Evolutionary conservation across 257 asterid species (phyloP).

Genomic region (Rauvolfia tetraphylla): DNA sequence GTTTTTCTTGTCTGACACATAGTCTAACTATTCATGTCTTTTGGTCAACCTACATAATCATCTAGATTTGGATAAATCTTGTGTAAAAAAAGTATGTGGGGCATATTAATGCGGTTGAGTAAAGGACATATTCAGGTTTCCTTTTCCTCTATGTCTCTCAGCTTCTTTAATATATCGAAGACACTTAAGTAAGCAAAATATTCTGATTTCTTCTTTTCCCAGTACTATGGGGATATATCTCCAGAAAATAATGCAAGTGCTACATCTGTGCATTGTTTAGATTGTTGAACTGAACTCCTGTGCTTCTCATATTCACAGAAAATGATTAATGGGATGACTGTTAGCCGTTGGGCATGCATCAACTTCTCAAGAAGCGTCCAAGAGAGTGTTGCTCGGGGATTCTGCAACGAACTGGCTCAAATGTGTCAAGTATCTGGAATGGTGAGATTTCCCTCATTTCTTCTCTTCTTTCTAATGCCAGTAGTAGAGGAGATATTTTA

Average conservation of each 20-base stretch:
- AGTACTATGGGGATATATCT: background rate
- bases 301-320: conserved; percentile 47
- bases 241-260: background rate
- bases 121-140: background rate
- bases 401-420: conserved; percentile 87
- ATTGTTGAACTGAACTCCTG: conserved; percentile 5
- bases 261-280: background rate
- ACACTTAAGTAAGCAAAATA: background rate
- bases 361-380: conserved; percentile 96
- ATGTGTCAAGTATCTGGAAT: conserved; percentile 99
- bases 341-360: conserved; percentile 94
- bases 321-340: conserved; percentile 98
- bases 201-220: background rate
- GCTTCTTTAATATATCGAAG: background rate
- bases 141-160: background rate
- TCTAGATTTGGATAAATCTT: background rate
- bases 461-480: background rate
- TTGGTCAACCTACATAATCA: background rate
- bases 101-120: background rate
- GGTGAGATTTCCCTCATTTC: conserved; percentile 38
- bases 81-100: background rate
- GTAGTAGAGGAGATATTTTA: background rate
- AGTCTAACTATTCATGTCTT: background rate
- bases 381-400: conserved; percentile 95
- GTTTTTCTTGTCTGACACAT: background rate